Conservation (phyloP, 2,329 filamentous ascomycete genomes). For the Phialophora chinensis region DNA sequence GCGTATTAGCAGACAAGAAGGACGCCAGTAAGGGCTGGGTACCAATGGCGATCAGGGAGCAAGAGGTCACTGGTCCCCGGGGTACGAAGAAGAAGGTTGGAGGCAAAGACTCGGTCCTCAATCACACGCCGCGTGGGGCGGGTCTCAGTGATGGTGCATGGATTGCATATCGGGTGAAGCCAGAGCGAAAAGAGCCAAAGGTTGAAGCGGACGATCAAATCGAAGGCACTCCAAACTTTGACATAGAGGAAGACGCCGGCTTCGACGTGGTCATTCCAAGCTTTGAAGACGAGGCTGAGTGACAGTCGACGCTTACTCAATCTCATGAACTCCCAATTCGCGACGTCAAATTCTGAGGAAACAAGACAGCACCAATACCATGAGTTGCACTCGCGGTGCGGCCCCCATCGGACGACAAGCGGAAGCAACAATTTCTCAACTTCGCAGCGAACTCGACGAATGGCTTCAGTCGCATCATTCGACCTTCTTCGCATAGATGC, state of each 20-base stretch:
- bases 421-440: background rate
- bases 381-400: background rate
- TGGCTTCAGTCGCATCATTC: background rate
- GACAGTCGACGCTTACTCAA: constrained; percentile 14
- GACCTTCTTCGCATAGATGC: background rate
- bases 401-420: background rate
- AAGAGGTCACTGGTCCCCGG: constrained; percentile 41
- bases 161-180: constrained; percentile 49
- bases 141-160: constrained; percentile 49
- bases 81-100: constrained; percentile 39
- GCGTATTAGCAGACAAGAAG: constrained; percentile 54
- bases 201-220: constrained; percentile 29
- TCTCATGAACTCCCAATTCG: background rate
- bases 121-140: constrained; percentile 44
- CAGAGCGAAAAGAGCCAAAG: constrained; percentile 22
- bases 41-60: constrained; percentile 46
- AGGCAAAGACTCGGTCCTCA: constrained; percentile 43
- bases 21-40: constrained; percentile 59
- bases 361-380: background rate
- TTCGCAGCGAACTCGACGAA: background rate
- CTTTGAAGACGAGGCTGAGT: constrained; percentile 41
- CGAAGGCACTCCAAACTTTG: constrained; percentile 34
- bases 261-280: constrained; percentile 43
- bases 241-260: constrained; percentile 39
- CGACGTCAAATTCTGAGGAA: background rate